Conservation (phyloP, 176 grass and related monocot genomes). For the Zizania latifolia region DNA sequence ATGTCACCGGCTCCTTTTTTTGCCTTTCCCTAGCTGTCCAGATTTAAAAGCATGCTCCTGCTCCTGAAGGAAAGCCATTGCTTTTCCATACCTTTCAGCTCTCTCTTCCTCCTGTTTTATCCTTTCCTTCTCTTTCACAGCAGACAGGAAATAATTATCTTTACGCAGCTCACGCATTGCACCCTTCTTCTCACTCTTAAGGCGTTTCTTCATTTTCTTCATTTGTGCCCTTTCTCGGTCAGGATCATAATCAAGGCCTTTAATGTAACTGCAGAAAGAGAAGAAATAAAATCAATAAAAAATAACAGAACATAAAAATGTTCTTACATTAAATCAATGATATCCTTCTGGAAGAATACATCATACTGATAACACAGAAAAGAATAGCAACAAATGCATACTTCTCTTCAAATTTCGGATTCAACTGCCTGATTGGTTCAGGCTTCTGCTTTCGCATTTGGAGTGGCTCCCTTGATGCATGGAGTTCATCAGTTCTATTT, state of each 20-base stretch:
- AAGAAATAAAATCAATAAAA: not conserved
- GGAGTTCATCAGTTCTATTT: conserved; percentile 54
- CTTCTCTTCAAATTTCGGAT: conserved; percentile 92
- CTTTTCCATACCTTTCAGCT: conserved; percentile 60
- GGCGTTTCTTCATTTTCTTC: conserved; percentile 69
- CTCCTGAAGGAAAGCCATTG: conserved; percentile 78
- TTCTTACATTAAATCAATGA: not conserved
- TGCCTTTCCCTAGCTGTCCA: conserved; percentile 84
- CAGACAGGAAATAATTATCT: conserved; percentile 69
- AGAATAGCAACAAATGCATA: conserved; percentile 41
- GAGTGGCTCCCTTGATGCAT: conserved; percentile 62
- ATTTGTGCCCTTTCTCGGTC: conserved; percentile 81
- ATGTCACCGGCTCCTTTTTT: conserved; percentile 65
- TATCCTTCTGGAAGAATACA: not conserved
- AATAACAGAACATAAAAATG: not conserved
- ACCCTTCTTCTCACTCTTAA: conserved; percentile 79
- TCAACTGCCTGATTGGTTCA: conserved; percentile 79
- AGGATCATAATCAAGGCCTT: conserved; percentile 91
- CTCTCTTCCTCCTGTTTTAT: conserved; percentile 63
- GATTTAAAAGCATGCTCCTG: conserved; percentile 89
- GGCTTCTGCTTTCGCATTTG: conserved; percentile 80
- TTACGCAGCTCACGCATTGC: conserved; percentile 69
- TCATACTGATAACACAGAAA: conserved; percentile 2
- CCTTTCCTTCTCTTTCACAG: conserved; percentile 62
- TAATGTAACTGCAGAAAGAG: conserved; percentile 69